Percentiles rank a stretch among this genome's conserved stretches.
phyloP scores from a whole-genome alignment of 805 yeast species.

The Clavispora carvajalis region DNA sequence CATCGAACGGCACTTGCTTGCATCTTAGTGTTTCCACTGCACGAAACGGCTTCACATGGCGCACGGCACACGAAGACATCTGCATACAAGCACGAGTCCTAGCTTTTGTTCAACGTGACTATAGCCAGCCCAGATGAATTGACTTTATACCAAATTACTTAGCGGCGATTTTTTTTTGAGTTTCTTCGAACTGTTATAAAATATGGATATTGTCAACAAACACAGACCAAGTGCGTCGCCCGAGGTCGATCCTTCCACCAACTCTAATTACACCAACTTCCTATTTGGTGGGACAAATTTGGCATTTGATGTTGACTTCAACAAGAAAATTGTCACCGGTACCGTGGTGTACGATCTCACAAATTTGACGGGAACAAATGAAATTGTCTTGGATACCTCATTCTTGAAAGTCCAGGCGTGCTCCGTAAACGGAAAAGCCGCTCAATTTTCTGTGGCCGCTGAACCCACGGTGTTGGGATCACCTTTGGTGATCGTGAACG shows the following conservation, averaged over 20 bases:
- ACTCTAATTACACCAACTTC: conserved; percentile 63
- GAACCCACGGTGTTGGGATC: conserved; percentile 57
- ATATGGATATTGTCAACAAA: conserved; percentile 1
- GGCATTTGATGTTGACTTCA: conserved; percentile 52
- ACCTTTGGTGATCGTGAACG: conserved; percentile 35
- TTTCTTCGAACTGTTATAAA: no score
- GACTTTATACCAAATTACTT: no score
- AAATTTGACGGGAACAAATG: conserved; percentile 17
- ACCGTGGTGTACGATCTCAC: conserved; percentile 44
- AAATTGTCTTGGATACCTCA: conserved; percentile 66
- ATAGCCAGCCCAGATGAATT: no score
- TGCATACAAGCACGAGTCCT: neutral
- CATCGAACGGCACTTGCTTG: neutral
- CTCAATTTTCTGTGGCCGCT: conserved; percentile 30
- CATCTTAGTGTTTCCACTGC: neutral
- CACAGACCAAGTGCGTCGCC: conserved; percentile 14
- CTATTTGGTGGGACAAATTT: conserved; percentile 47
- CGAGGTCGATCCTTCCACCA: conserved; percentile 63
- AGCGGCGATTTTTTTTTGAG: neutral
- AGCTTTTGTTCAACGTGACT: no score
- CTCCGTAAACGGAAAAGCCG: conserved; percentile 34
- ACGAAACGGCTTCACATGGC: neutral
- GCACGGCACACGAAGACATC: neutral
- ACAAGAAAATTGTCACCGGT: conserved; percentile 48
- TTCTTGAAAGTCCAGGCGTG: conserved; percentile 46